These are phyloP conservation scores for Ambrosiella xylebori DNA, from an alignment of 2,329 filamentous ascomycete species.

Conservation along the genomic window DNA sequence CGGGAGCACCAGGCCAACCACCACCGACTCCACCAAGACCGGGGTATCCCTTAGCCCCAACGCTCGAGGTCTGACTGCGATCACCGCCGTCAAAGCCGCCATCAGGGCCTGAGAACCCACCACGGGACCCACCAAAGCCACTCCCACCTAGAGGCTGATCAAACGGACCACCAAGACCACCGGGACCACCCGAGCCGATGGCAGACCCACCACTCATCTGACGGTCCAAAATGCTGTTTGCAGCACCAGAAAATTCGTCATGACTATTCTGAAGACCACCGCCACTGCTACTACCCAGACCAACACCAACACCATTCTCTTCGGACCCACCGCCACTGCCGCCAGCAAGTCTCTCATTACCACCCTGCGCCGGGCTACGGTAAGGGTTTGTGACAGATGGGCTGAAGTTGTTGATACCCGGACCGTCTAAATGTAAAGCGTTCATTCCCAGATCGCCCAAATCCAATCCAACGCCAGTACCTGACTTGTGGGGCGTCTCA, in stretches of 20 bases:
- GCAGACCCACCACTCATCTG: background rate
- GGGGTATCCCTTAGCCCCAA: slow-evolving; percentile 58
- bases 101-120: slow-evolving; percentile 28
- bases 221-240: slow-evolving; percentile 2
- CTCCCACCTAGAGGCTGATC: slow-evolving; percentile 26
- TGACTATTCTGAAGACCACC: slow-evolving; percentile 21
- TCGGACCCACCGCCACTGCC: too few species aligned
- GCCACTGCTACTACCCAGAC: slow-evolving; percentile 31
- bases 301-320: too few species aligned
- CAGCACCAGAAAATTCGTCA: background rate
- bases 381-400: slow-evolving; percentile 95
- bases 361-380: slow-evolving; percentile 70
- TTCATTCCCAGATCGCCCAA: slow-evolving; percentile 42
- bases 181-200: background rate
- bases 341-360: slow-evolving; percentile 24
- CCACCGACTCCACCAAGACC: slow-evolving; percentile 43
- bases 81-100: slow-evolving; percentile 52
- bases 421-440: slow-evolving; percentile 36
- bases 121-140: slow-evolving; percentile 37
- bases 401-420: slow-evolving; percentile 48
- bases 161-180: slow-evolving; percentile 11
- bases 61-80: slow-evolving; percentile 83
- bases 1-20: slow-evolving; percentile 45
- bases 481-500: slow-evolving; percentile 31
- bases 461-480: slow-evolving; percentile 20